Percentiles rank a stretch among this genome's conserved stretches.
Conservation (phyloP, 78 protist genomes). For the Dictyostelium citrinum region DNA sequence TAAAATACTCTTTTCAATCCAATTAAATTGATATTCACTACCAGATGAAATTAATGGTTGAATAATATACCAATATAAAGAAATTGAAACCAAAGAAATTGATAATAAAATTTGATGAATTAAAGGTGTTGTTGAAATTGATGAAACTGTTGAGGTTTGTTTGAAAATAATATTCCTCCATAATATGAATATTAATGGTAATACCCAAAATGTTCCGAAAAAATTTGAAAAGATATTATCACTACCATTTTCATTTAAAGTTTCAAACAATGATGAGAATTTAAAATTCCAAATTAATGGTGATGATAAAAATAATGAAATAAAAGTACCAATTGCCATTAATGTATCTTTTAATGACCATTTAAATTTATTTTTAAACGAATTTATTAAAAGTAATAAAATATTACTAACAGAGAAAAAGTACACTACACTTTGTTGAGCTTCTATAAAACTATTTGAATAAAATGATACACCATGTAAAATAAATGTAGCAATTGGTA, state of each 20-base stretch:
- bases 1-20: not conserved
- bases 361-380: not conserved
- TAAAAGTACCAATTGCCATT: not conserved
- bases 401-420: conserved; percentile 8
- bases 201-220: not conserved
- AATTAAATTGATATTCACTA: not conserved
- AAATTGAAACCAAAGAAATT: not conserved
- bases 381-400: not conserved
- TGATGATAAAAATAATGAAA: conserved; percentile 7
- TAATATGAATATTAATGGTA: not conserved
- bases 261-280: not conserved
- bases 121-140: not conserved
- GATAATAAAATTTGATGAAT: not conserved
- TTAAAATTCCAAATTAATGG: not conserved
- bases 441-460: conserved; percentile 77
- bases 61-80: not conserved
- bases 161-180: not conserved
- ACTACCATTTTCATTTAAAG: not conserved
- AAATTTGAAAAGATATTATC: not conserved
- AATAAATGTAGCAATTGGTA: not conserved
- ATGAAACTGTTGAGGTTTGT: not conserved
- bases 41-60: not conserved
- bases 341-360: not conserved
- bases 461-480: conserved; percentile 32
- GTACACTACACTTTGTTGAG: conserved; percentile 51